Percentiles rank a stretch among this genome's conserved stretches.
Conservation (phyloP, 495 filamentous ascomycete genomes). For the Penicillium dipodomyicola region DNA sequence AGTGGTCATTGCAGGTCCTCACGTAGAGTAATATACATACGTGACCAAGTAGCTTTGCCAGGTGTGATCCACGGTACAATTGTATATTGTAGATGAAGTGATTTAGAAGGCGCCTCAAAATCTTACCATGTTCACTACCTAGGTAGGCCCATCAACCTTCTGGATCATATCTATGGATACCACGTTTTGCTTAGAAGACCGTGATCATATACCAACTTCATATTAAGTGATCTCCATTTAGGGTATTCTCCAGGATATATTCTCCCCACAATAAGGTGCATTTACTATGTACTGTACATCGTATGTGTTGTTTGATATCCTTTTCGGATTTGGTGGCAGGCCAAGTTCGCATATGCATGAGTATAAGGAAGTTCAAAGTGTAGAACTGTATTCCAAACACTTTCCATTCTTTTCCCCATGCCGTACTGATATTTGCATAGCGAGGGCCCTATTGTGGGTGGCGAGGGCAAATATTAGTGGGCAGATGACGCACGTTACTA, state of each 20-base stretch:
- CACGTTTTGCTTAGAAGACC: no score
- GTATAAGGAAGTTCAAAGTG: background rate
- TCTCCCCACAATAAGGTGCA: no score
- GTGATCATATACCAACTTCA: no score
- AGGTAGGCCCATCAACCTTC: background rate
- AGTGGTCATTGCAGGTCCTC: background rate
- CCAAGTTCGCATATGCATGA: background rate
- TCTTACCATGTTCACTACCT: no score
- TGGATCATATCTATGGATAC: background rate
- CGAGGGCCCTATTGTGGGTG: constrained; percentile 8
- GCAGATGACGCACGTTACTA: constrained; percentile 6
- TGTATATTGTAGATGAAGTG: background rate
- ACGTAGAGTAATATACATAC: background rate
- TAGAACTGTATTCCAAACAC: background rate
- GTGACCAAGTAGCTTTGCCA: background rate
- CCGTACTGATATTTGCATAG: background rate
- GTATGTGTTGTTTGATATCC: background rate
- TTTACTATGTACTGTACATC: background rate
- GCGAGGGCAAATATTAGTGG: constrained; percentile 4
- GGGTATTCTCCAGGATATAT: no score
- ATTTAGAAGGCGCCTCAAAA: background rate
- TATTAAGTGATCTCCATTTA: no score
- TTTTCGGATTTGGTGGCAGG: background rate
- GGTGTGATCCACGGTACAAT: background rate
- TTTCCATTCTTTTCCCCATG: background rate